Percentiles rank a stretch among this genome's conserved stretches.
phyloP scores from a whole-genome alignment of 331 rosid genomes.

The Cydonia oblonga region DNA sequence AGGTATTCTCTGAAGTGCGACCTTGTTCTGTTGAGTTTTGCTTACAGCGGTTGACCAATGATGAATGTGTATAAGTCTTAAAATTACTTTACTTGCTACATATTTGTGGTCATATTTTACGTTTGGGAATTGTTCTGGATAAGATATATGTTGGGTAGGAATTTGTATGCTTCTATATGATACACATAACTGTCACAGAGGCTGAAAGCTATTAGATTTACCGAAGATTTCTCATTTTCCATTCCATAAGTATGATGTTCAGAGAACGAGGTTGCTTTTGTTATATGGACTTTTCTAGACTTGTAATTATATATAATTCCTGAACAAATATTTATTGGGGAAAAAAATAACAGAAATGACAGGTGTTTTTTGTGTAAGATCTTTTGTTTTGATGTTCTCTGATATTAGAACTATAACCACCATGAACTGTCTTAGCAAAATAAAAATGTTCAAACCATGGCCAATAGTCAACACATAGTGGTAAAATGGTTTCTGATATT shows the following conservation, averaged over 20 bases:
- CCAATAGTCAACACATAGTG: neutral
- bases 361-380: neutral
- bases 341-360: neutral
- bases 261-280: neutral
- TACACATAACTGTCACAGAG: neutral
- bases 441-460: neutral
- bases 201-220: neutral
- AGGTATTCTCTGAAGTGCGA: neutral
- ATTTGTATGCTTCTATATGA: neutral
- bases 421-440: neutral
- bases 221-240: neutral
- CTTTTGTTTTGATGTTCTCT: neutral
- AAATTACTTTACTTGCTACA: neutral
- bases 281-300: neutral
- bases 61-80: neutral
- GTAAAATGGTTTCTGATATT: constrained; percentile 7
- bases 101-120: neutral
- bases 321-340: neutral
- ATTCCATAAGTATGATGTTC: neutral
- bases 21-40: neutral
- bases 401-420: neutral
- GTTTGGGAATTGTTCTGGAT: neutral
- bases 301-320: neutral
- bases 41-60: neutral
- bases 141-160: neutral